Percentiles rank a stretch among this genome's conserved stretches.
Evolutionary conservation across 2,329 filamentous ascomycete species (phyloP).

Genomic region (Sporothrix curviconia): DNA sequence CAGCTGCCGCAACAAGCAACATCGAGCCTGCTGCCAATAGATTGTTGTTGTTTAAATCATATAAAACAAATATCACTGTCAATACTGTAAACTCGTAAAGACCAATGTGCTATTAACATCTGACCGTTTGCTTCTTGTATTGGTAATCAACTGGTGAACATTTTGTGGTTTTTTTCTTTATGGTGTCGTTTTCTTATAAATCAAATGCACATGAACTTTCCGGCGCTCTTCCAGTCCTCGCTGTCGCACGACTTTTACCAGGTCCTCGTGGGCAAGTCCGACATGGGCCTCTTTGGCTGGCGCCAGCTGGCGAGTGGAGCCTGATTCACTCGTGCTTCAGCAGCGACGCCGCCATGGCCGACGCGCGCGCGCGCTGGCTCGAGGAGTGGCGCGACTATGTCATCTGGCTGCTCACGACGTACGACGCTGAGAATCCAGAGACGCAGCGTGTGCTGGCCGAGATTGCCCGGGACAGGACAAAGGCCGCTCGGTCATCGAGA

Average conservation of each 20-base stretch:
- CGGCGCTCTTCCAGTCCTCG: slow-evolving; percentile 62
- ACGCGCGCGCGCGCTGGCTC: slow-evolving; percentile 42
- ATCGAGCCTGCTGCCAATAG: too few relatives aligned
- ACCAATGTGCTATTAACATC: too few relatives aligned
- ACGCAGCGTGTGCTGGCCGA: not conserved
- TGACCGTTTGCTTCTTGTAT: too few relatives aligned
- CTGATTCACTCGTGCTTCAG: slow-evolving; percentile 52
- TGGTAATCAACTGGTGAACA: too few relatives aligned
- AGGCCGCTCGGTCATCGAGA: too few relatives aligned
- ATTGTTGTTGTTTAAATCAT: too few relatives aligned
- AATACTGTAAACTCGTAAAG: too few relatives aligned
- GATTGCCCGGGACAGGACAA: not conserved
- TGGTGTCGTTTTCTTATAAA: too few relatives aligned
- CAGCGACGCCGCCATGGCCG: slow-evolving; percentile 38
- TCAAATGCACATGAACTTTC: slow-evolving; percentile 68
- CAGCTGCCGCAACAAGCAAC: too few relatives aligned
- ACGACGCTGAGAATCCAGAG: slow-evolving; percentile 22
- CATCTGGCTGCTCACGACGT: slow-evolving; percentile 40
- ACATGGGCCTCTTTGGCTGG: slow-evolving; percentile 64
- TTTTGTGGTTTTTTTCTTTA: too few relatives aligned
- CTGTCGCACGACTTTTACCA: slow-evolving; percentile 75
- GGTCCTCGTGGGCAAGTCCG: slow-evolving; percentile 59
- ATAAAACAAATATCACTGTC: too few relatives aligned
- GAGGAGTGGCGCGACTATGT: slow-evolving; percentile 54
- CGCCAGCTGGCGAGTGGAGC: slow-evolving; percentile 61